A percentile compares a stretch with the other conserved stretches of the same genome.
Conservation (phyloP, 768 basidiomycete species). For the Mycena rebaudengoi region DNA sequence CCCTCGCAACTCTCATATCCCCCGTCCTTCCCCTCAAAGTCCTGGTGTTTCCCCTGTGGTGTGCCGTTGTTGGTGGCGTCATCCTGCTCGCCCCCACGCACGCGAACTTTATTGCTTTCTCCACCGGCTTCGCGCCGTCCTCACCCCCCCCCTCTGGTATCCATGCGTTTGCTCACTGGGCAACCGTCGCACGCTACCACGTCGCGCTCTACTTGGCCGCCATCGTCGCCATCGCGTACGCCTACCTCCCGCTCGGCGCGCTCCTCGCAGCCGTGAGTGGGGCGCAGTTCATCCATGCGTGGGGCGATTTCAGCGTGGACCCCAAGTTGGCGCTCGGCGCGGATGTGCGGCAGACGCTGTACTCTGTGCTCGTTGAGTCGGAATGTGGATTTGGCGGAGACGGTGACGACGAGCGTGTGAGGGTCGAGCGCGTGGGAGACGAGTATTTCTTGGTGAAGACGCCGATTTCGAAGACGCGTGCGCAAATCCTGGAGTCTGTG, state of each 20-base stretch:
- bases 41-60: conserved; percentile 18
- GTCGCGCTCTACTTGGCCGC: conserved; percentile 17
- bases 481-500: conserved; percentile 11
- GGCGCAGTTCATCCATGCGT: conserved; percentile 2
- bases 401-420: neutral
- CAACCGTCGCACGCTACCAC: conserved; percentile 23
- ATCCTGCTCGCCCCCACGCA: conserved; percentile 15
- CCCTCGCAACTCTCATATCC: conserved; percentile 1
- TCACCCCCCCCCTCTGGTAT: neutral
- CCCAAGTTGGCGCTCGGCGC: conserved; percentile 2
- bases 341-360: conserved; percentile 22
- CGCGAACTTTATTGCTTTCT: conserved; percentile 15
- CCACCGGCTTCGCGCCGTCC: conserved; percentile 8
- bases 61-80: conserved; percentile 15
- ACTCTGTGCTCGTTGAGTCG: conserved; percentile 1
- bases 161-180: conserved; percentile 24
- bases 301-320: conserved; percentile 9
- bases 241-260: neutral
- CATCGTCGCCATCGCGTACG: conserved; percentile 7
- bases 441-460: conserved; percentile 4
- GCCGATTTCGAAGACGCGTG: neutral
- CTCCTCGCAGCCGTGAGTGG: conserved; percentile 2
- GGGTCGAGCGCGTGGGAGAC: neutral
- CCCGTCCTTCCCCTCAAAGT: conserved; percentile 17
- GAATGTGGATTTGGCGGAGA: conserved; percentile 21